phyloP scores from a whole-genome alignment of 1,284 basidiomycete species.

The Mycena sp. region DNA sequence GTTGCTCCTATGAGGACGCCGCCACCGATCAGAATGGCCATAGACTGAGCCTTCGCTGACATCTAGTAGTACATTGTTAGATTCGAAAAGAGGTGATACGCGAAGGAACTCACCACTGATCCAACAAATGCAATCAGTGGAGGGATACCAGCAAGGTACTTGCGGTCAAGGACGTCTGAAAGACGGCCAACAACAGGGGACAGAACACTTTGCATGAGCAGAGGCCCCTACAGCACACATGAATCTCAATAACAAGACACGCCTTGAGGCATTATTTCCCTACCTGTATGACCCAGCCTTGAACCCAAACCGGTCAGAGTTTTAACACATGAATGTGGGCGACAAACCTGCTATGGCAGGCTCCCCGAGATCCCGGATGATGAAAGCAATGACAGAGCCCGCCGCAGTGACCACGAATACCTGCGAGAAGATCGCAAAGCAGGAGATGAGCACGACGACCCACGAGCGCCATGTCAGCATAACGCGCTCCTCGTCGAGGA shows the following conservation, averaged over 20 bases:
- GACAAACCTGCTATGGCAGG: conserved; percentile 25
- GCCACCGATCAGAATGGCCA: conserved; percentile 28
- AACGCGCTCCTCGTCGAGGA: conserved; percentile 21
- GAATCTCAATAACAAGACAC: background rate
- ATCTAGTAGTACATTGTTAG: conserved; percentile 7
- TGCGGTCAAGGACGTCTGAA: conserved; percentile 31
- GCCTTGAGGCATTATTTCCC: background rate
- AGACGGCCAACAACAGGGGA: conserved; percentile 27
- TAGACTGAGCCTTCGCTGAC: conserved; percentile 28
- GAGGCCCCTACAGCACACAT: conserved; percentile 24
- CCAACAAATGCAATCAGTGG: conserved; percentile 30
- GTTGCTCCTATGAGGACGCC: conserved; percentile 29
- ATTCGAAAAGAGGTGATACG: background rate
- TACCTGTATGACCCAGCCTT: conserved; percentile 30
- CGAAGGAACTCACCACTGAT: conserved; percentile 20
- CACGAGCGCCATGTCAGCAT: conserved; percentile 30
- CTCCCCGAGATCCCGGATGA: conserved; percentile 29
- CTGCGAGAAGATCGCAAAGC: conserved; percentile 26
- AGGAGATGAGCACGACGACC: conserved; percentile 26
- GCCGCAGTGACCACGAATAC: conserved; percentile 27
- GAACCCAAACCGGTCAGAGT: background rate
- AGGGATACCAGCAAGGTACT: conserved; percentile 28
- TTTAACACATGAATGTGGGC: background rate
- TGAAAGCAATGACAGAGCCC: conserved; percentile 28
- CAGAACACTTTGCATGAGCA: conserved; percentile 29